Evolutionary conservation across 2,329 filamentous ascomycete genomes (phyloP).

Genomic region (Ascochyta rabiei): DNA sequence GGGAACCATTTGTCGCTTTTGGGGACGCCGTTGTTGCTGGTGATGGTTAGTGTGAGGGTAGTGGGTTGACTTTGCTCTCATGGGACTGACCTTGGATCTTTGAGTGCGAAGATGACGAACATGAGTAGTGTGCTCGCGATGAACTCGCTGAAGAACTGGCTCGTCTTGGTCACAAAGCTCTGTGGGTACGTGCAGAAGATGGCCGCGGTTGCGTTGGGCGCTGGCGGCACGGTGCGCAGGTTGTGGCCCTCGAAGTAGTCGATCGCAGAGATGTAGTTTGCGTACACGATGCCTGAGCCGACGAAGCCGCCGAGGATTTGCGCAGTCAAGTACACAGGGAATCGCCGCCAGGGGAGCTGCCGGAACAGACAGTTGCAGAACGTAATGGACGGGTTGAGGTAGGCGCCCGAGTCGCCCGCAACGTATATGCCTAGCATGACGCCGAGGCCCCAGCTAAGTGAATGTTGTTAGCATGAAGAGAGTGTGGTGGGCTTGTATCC

Average conservation of each 20-base stretch:
- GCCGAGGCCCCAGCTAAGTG: constrained; percentile 44
- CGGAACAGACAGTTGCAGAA: constrained; percentile 72
- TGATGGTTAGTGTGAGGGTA: neutral
- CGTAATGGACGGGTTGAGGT: constrained; percentile 71
- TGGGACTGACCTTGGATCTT: constrained; percentile 53
- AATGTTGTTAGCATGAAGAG: constrained; percentile 5
- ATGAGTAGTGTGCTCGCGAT: constrained; percentile 70
- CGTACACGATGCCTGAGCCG: constrained; percentile 56
- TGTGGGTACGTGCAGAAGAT: constrained; percentile 78
- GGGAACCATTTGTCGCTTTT: constrained; percentile 50
- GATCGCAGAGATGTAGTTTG: constrained; percentile 62
- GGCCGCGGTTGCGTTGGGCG: constrained; percentile 66
- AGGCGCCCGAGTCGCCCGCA: constrained; percentile 68
- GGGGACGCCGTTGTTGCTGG: constrained; percentile 5
- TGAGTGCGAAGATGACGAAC: constrained; percentile 74
- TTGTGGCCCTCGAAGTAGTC: constrained; percentile 66
- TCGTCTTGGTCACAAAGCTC: constrained; percentile 67
- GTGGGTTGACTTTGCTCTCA: neutral
- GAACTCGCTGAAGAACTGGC: constrained; percentile 75
- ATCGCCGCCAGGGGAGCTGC: constrained; percentile 70
- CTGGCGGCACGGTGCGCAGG: constrained; percentile 66
- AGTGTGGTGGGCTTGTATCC: neutral
- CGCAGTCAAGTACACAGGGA: constrained; percentile 70
- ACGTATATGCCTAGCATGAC: constrained; percentile 64
- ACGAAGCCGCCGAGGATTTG: constrained; percentile 72